These are phyloP conservation scores for Epichloe hybrida DNA, from an alignment of 2,329 filamentous ascomycete genomes.

Conservation along the genomic window DNA sequence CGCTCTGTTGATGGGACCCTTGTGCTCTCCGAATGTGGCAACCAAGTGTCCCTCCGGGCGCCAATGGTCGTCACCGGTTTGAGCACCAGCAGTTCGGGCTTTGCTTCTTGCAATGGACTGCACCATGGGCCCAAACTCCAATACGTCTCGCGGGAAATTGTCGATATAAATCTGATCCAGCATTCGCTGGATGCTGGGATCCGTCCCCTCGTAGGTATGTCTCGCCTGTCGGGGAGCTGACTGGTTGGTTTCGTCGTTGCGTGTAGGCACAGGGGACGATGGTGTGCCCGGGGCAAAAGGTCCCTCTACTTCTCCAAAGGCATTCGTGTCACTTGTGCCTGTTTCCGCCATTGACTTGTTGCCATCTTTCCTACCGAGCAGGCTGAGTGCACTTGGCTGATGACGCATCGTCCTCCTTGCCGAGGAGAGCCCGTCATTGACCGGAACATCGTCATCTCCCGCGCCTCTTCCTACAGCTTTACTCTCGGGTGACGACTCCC, in stretches of 20 bases:
- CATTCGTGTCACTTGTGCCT: conserved; percentile 44
- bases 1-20: conserved; percentile 67
- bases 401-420: conserved; percentile 36
- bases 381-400: conserved; percentile 44
- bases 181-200: conserved; percentile 54
- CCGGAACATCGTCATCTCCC: conserved; percentile 22
- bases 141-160: conserved; percentile 51
- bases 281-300: conserved; percentile 30
- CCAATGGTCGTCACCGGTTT: conserved; percentile 45
- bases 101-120: conserved; percentile 50
- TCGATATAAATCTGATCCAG: conserved; percentile 75
- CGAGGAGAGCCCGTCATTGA: conserved; percentile 28
- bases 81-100: conserved; percentile 32
- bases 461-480: conserved; percentile 9
- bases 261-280: conserved; percentile 10
- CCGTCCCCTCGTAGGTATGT: conserved; percentile 77
- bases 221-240: conserved; percentile 36
- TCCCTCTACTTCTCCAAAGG: conserved; percentile 46
- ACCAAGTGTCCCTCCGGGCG: conserved; percentile 72
- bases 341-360: conserved; percentile 46
- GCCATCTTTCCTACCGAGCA: conserved; percentile 45
- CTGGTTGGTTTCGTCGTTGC: conserved; percentile 17
- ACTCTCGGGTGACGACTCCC: conserved; percentile 18
- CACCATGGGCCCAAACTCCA: conserved; percentile 68
- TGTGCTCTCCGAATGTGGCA: conserved; percentile 81